phyloP scores from a whole-genome alignment of 306 rosid species.

The Canavalia gladiata region DNA sequence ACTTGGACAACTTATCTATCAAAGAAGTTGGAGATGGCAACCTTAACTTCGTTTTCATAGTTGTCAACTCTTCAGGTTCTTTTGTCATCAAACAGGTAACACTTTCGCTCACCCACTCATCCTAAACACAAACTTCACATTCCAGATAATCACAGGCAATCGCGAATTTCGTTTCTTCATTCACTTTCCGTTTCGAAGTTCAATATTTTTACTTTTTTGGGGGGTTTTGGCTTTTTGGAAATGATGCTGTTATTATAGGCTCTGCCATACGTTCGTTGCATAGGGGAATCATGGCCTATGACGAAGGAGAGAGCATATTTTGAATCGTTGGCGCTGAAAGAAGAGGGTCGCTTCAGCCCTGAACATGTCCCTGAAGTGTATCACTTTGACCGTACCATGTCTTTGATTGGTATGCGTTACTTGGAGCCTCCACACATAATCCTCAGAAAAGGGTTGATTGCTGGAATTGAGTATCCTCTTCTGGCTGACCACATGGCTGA shows the following conservation, averaged over 20 bases:
- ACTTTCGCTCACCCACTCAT: not conserved
- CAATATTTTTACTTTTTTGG: no score
- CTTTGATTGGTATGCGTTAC: slow-evolving; percentile 90
- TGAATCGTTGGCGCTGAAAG: slow-evolving; percentile 70
- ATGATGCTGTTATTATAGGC: slow-evolving; percentile 59
- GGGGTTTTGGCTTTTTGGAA: not conserved
- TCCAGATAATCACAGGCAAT: slow-evolving; percentile 30
- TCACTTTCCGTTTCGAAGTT: not conserved
- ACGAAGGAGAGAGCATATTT: slow-evolving; percentile 93
- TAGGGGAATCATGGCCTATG: slow-evolving; percentile 98
- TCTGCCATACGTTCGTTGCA: slow-evolving; percentile 82
- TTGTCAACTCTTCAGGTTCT: slow-evolving; percentile 70
- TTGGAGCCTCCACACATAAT: slow-evolving; percentile 94
- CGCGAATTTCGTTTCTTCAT: slow-evolving; percentile 1
- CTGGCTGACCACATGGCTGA: slow-evolving; percentile 80
- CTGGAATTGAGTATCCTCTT: slow-evolving; percentile 80
- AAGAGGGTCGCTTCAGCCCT: slow-evolving; percentile 60
- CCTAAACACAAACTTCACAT: no score
- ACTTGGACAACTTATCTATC: slow-evolving; percentile 60
- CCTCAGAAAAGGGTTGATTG: slow-evolving; percentile 87
- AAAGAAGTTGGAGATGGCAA: slow-evolving; percentile 98
- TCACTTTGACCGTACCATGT: slow-evolving; percentile 89
- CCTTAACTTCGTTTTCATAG: slow-evolving; percentile 80
- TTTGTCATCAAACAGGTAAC: slow-evolving; percentile 88
- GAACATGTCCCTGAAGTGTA: slow-evolving; percentile 82